phyloP scores from a whole-genome alignment of 345 rosid genomes.

The Hirschfeldia incana region DNA sequence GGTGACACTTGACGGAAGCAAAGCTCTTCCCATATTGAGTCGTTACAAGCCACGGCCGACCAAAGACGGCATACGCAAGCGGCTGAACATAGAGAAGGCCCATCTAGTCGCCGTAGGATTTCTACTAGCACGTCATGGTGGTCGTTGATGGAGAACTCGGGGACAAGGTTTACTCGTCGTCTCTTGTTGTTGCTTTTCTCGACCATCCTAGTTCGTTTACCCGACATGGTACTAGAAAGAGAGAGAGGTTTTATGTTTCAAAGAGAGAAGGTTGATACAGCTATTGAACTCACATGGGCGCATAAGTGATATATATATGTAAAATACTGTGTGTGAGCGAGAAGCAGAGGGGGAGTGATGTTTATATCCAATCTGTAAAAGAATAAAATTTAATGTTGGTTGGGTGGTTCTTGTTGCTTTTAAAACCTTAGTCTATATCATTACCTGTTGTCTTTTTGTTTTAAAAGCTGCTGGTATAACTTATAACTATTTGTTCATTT shows the following conservation, averaged over 20 bases:
- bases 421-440: conserved; percentile 23
- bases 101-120: conserved; percentile 75
- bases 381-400: conserved; percentile 34
- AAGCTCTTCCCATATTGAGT: conserved; percentile 87
- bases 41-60: conserved; percentile 67
- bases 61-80: conserved; percentile 93
- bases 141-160: conserved; percentile 66
- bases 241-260: conserved; percentile 1
- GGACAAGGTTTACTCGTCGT: conserved; percentile 24
- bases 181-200: conserved; percentile 35
- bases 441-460: conserved; percentile 35
- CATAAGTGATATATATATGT: conserved; percentile 3
- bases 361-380: conserved; percentile 22
- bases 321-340: conserved; percentile 19
- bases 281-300: conserved; percentile 33
- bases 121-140: conserved; percentile 79
- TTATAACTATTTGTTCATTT: conserved; percentile 34
- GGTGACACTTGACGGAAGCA: conserved; percentile 78
- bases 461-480: conserved; percentile 26
- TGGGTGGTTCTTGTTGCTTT: conserved; percentile 36
- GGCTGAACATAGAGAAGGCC: conserved; percentile 74
- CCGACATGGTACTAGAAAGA: conserved; percentile 26
- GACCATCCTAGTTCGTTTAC: conserved; percentile 24
- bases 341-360: conserved; percentile 22
- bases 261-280: conserved; percentile 34